These are phyloP conservation scores for Talaromyces sp. DNA, from an alignment of 2,329 filamentous ascomycete species.

Conservation along the genomic window DNA sequence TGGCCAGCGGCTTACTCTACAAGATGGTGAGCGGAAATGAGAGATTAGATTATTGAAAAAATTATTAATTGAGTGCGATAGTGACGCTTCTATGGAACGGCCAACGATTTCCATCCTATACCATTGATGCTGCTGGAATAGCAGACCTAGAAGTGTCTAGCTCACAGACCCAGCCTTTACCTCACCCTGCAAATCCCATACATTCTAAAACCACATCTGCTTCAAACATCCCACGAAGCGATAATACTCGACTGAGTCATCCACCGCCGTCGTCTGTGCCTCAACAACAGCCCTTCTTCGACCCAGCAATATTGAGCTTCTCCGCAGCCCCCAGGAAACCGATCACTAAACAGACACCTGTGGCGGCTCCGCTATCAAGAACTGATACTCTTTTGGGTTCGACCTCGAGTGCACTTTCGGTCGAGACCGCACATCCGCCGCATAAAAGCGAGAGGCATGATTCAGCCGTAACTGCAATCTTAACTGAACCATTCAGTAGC, in stretches of 20 bases:
- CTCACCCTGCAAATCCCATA: conserved; percentile 1
- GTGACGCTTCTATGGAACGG: conserved; percentile 47
- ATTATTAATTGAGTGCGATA: conserved; percentile 38
- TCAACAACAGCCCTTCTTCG: conserved; percentile 55
- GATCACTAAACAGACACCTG: conserved; percentile 6
- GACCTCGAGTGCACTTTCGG: background rate
- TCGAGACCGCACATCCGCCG: conserved; percentile 14
- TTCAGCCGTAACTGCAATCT: conserved; percentile 32
- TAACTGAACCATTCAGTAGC: conserved; percentile 44
- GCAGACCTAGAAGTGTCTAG: conserved; percentile 53
- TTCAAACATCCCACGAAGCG: background rate
- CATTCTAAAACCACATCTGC: background rate
- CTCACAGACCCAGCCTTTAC: conserved; percentile 16
- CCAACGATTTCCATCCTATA: conserved; percentile 49
- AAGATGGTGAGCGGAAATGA: conserved; percentile 56
- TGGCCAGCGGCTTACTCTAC: conserved; percentile 63
- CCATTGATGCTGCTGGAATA: conserved; percentile 55
- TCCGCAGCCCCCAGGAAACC: conserved; percentile 26
- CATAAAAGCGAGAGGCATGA: conserved; percentile 22
- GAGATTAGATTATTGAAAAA: background rate
- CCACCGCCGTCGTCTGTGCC: conserved; percentile 1
- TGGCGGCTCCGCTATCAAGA: conserved; percentile 4
- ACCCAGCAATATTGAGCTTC: conserved; percentile 77
- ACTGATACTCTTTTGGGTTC: background rate
- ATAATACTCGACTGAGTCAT: background rate